Conservation (phyloP, 1,284 basidiomycete genomes). For the Tilletia walkeri region DNA sequence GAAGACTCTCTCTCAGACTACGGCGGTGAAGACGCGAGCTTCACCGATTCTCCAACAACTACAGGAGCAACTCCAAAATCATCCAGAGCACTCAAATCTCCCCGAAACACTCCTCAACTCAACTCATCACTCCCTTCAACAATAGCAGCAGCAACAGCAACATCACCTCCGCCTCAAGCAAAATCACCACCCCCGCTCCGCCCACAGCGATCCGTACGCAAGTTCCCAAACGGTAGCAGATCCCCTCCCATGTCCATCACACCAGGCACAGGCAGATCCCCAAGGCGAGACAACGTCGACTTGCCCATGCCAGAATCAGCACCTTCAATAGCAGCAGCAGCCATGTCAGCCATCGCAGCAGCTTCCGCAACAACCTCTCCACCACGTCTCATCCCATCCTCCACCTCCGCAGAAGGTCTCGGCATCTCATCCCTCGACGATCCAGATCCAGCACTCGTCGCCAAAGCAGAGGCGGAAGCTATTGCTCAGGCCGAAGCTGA, state of each 20-base stretch:
- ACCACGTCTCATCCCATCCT: not conserved
- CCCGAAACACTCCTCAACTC: no score
- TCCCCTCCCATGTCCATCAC: slow-evolving; percentile 4
- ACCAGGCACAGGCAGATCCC: not conserved
- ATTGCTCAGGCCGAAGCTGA: slow-evolving; percentile 5
- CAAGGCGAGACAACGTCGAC: not conserved
- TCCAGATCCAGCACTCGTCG: not conserved
- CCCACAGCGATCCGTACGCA: slow-evolving; percentile 10
- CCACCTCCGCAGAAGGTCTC: not conserved
- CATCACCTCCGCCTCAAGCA: not conserved
- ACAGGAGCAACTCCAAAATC: not conserved
- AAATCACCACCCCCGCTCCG: not conserved
- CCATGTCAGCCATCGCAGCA: not conserved
- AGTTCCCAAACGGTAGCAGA: not conserved
- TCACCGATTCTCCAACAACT: not conserved
- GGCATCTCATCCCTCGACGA: slow-evolving; percentile 1
- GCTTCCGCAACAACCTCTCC: not conserved
- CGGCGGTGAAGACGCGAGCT: not conserved
- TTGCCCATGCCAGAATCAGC: not conserved
- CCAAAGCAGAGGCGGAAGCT: slow-evolving; percentile 12
- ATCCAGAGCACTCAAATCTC: no score
- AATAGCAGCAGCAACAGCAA: no score
- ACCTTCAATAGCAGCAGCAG: not conserved
- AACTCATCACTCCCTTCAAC: no score
- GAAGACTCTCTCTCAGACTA: not conserved